Base-by-base conservation (phyloP, 257 asterid species). In the Solanum infundibuliforme region DNA sequence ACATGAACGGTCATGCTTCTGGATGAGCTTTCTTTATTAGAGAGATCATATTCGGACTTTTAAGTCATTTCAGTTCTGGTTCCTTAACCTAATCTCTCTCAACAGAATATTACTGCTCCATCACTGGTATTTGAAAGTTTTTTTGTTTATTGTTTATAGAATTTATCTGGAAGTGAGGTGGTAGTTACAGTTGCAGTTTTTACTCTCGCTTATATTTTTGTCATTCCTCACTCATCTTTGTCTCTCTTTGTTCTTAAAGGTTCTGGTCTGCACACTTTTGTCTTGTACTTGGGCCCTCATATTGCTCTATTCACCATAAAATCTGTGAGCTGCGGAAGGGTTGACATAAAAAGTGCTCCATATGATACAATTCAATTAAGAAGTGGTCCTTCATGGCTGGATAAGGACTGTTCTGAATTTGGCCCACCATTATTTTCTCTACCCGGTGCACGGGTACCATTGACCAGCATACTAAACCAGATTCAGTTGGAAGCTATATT, bases 231-330 rank as follows among this genome's bases (percentile, higher is more conserved):
- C 66, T 46, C 73, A 83, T 76, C 75, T 38, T 62, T 43, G 66
- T 43, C 66, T 41, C 18, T 83, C 38, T 79, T n/a, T 72, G 60
- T 81, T 65, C 76, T 58, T 75, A 38, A 84, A 90, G 91, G 91
- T 3, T 88, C 90, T 88, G 91, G 91, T 36, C 87, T 90, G 90
- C 91, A 90, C 90, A 90, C 92, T 18, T 90, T 90, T 43, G 89
- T 90, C 38, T 90, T 90, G 69, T 90, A 90, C 89, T 83, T 90
- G 84, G 92, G 90, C 77, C 92, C 92, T 82, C 92, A 90, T 36
- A 83, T 90, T 46, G 92, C 92, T 21, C 88, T 90, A 85, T 88
- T 90, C 83, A 88, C 92, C 8, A 41, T 90, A 88, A 90, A 90
- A 84, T 73, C 87, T 27, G 89, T 90, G 62, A 89, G 89, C 74